Conservation (phyloP, 176 grass and related monocot genomes). For the Cenchrus purpureus region DNA sequence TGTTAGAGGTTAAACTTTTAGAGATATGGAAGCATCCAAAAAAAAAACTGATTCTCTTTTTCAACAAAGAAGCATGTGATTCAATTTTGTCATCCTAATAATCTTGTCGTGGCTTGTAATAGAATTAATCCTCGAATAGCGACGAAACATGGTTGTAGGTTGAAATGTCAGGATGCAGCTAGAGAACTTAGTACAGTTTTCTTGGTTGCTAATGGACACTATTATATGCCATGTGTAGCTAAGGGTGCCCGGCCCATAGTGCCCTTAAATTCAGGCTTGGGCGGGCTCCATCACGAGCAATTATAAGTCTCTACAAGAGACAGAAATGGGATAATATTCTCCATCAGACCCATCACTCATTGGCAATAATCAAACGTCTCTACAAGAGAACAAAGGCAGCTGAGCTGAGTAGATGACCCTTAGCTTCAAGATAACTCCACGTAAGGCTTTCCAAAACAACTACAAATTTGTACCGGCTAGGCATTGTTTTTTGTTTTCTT, state of each 20-base stretch:
- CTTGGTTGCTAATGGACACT: slow-evolving; percentile 10
- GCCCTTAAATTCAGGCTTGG: slow-evolving; percentile 41
- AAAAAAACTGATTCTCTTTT: background rate
- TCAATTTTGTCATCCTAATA: background rate
- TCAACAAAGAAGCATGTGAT: background rate
- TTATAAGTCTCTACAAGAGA: slow-evolving; percentile 32
- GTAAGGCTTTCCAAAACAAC: background rate
- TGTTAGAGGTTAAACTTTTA: background rate
- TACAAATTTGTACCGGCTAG: background rate
- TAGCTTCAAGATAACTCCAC: slow-evolving; percentile 34
- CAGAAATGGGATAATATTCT: slow-evolving; percentile 17
- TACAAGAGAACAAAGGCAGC: slow-evolving; percentile 27
- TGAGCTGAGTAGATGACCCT: slow-evolving; percentile 25
- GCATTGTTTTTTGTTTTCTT: too few relatives aligned
- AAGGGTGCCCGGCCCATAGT: background rate
- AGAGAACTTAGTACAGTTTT: slow-evolving; percentile 22
- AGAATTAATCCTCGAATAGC: background rate
- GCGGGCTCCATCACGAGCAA: slow-evolving; percentile 39
- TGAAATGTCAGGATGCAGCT: slow-evolving; percentile 34
- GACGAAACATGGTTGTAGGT: slow-evolving; percentile 1
- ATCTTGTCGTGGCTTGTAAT: background rate
- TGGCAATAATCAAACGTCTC: slow-evolving; percentile 37
- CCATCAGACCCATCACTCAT: background rate
- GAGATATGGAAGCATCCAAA: background rate
- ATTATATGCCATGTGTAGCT: background rate